Base-by-base conservation (phyloP, 208 protist species). In the Crithidia thermophila region DNA sequence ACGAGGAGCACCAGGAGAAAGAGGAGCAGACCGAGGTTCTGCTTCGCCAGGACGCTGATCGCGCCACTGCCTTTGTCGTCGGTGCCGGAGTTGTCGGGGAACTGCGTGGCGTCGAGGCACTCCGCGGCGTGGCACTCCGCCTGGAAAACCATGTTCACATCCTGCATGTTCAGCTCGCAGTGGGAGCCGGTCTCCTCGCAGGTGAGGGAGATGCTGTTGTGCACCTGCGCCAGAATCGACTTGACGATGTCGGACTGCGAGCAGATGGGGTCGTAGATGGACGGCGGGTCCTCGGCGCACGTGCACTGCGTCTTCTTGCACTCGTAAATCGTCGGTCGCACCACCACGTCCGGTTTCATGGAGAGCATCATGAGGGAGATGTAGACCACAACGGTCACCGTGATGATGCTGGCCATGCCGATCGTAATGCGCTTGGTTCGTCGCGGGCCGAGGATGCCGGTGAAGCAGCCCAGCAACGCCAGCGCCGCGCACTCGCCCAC, bases 131-230 rank as follows among this genome's bases (percentile, higher is more conserved):
- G 67, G 49, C 90, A 96, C 33, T 85, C 45, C 9, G 77, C 80
- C 34, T 94, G 68, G 60, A 96, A 90, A 6, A 91, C 47, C 34
- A 94, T 66, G 9, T 69, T 45, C 40, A 93, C 40, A 61, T 96
- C 90, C 0, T 55, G 47, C 23, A 94, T 67, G 18, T 72, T 84
- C 4, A 96, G 72, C 59, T 71, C 36, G 63, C 90, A 96, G 7
- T 4, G 21, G 2, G 67, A 56, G 62, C 28, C 67, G 28, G 49
- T 33, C 25, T 74, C 45, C 39, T 56, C 64, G 64, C 90, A 96
- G 33, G 43, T 20, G 45, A 90, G 71, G 20, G 46, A 55, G 30
- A 96, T 84, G 51, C 53, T 72, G 65, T 94, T 92, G 30, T 79
- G 28, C 20, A 96, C 83, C 11, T 58, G 34, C 6, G 79, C 75